Evolutionary conservation across 371 early-diverging fungal genomes (phyloP).

Genomic region (Umbelopsis sp.): DNA sequence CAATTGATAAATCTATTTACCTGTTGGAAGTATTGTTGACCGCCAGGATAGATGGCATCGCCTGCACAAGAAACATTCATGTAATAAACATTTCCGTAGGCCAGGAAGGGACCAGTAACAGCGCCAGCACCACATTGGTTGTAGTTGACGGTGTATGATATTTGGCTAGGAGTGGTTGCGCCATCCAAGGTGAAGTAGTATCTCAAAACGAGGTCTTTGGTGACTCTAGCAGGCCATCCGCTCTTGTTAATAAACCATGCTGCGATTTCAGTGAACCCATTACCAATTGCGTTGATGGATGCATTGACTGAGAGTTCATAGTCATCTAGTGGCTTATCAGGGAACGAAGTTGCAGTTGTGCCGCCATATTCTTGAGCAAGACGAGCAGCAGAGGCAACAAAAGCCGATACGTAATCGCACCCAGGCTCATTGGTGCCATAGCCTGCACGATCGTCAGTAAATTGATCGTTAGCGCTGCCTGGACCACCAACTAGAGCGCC

Average conservation of each 20-base stretch:
- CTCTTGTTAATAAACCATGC: constrained; percentile 16
- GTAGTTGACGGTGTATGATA: background rate
- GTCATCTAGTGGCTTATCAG: constrained; percentile 8
- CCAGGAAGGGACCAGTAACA: background rate
- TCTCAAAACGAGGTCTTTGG: background rate
- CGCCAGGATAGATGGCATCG: background rate
- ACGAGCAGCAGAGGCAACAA: constrained; percentile 7
- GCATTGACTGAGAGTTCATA: constrained; percentile 13
- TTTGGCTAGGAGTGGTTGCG: background rate
- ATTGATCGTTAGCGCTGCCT: constrained; percentile 11
- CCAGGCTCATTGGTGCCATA: constrained; percentile 10
- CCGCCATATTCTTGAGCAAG: constrained; percentile 9
- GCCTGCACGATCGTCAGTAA: background rate
- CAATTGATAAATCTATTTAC: background rate
- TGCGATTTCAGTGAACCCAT: constrained; percentile 12
- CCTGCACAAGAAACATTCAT: constrained; percentile 1
- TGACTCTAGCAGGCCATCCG: constrained; percentile 11
- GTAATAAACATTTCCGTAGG: background rate
- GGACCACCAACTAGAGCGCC: constrained; percentile 7
- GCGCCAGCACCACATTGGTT: background rate
- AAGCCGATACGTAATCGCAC: constrained; percentile 6
- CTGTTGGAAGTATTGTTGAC: background rate
- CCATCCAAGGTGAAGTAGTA: constrained; percentile 1
- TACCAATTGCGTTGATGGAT: constrained; percentile 4
- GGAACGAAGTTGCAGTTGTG: constrained; percentile 6